A percentile compares a stretch with the other conserved stretches of the same genome.
These are phyloP conservation scores for Pneumocystis jirovecii DNA, from an alignment of 1,139 yeast species.

Conservation along the genomic window DNA sequence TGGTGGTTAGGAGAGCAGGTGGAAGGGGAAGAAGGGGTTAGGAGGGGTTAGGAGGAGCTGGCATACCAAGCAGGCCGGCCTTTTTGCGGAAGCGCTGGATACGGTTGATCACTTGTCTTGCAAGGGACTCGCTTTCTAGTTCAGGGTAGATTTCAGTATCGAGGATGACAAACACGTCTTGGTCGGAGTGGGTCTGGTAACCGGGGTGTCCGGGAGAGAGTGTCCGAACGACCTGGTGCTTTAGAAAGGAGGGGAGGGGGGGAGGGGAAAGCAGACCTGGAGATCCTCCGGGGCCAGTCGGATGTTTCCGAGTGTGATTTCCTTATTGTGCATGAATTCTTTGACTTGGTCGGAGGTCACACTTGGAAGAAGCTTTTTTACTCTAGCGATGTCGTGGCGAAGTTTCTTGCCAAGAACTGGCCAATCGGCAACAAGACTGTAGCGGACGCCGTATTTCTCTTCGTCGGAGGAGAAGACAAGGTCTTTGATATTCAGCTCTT, in stretches of 20 bases:
- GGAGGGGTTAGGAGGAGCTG: too few relatives aligned
- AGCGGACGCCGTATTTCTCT: constrained; percentile 77
- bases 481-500: constrained; percentile 86
- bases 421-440: constrained; percentile 97
- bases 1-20: not conserved
- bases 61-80: constrained; percentile 52
- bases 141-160: constrained; percentile 82
- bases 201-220: constrained; percentile 18
- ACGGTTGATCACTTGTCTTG: constrained; percentile 92
- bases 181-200: constrained; percentile 35
- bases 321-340: constrained; percentile 54
- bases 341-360: constrained; percentile 74
- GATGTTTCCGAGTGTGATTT: constrained; percentile 76
- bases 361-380: constrained; percentile 79
- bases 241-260: too few relatives aligned
- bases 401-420: constrained; percentile 94
- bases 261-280: constrained; percentile 59
- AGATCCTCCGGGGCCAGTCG: constrained; percentile 75
- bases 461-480: constrained; percentile 81
- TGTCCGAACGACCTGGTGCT: not conserved
- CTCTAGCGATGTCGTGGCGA: constrained; percentile 84
- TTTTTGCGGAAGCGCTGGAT: constrained; percentile 96
- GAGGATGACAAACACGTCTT: constrained; percentile 74
- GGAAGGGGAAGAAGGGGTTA: not conserved
- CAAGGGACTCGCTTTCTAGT: constrained; percentile 81